A percentile compares a stretch with the other conserved stretches of the same genome.
Evolutionary conservation across 2,329 filamentous ascomycete genomes (phyloP).

Genomic region (Sporothrix globosa): DNA sequence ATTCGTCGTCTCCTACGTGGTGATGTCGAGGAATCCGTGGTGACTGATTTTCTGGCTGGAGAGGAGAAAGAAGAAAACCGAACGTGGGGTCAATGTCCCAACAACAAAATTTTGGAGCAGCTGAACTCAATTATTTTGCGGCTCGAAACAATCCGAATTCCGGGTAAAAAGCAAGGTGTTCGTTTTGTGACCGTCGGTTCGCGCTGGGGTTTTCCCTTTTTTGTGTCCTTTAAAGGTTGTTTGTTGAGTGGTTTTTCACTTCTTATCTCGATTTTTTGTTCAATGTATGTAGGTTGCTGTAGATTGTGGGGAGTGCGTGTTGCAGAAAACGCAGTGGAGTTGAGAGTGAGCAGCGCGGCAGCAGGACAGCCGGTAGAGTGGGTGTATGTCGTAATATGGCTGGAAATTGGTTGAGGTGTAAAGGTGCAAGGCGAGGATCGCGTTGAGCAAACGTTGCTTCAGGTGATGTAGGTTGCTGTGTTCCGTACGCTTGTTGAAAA

Average conservation of each 20-base stretch:
- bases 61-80: background rate
- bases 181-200: slow-evolving; percentile 9
- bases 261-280: background rate
- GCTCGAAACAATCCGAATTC: background rate
- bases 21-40: slow-evolving; percentile 26
- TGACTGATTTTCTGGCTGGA: slow-evolving; percentile 11
- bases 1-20: slow-evolving; percentile 2
- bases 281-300: background rate
- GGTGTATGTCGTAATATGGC: background rate
- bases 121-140: background rate
- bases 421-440: background rate
- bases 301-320: slow-evolving; percentile 11
- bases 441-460: background rate
- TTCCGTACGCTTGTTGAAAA: background rate
- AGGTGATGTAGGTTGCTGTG: background rate
- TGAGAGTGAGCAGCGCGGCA: slow-evolving; percentile 19
- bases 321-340: background rate
- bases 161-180: background rate
- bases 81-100: background rate
- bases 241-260: background rate
- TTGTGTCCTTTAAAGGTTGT: background rate
- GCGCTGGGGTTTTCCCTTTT: background rate
- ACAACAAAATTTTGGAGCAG: background rate
- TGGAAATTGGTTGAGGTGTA: background rate
- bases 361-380: slow-evolving; percentile 20